Conservation (phyloP, 768 basidiomycete species). For the Termitomyces sp. region DNA sequence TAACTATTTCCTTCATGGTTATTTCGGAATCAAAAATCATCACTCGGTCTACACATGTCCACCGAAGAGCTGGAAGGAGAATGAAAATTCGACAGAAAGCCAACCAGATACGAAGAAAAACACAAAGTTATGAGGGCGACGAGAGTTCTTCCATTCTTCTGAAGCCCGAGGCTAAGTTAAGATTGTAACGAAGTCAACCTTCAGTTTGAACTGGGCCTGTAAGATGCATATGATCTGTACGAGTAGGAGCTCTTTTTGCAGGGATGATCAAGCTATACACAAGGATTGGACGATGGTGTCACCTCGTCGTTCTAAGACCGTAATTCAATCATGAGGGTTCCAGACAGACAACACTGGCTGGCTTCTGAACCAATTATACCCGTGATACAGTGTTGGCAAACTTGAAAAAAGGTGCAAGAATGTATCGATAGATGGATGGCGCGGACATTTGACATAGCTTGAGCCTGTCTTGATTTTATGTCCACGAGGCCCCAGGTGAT, state of each 20-base stretch:
- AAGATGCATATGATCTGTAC: too few species aligned
- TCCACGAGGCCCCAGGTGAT: neutral
- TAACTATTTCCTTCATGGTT: neutral
- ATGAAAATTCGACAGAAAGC: neutral
- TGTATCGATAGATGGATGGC: neutral
- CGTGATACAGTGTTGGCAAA: neutral
- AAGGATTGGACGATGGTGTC: neutral
- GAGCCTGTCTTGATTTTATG: neutral
- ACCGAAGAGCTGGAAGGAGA: neutral
- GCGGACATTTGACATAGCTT: neutral
- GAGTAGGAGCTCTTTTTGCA: neutral
- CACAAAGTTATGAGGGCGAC: neutral
- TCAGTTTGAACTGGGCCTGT: neutral
- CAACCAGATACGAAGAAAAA: neutral
- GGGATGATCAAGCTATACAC: neutral
- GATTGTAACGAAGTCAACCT: neutral
- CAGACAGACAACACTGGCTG: too few species aligned
- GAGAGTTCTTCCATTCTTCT: neutral
- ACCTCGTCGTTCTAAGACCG: neutral
- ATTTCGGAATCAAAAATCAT: neutral
- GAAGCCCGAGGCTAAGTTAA: neutral
- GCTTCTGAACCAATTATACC: neutral
- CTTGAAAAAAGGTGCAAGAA: neutral
- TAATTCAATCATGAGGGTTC: too few species aligned
- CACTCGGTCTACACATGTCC: neutral